Evolutionary conservation across 2,329 filamentous ascomycete species (phyloP), one percentile per base, ranked within the genome.

Genomic region (Cercospora citrullina): DNA sequence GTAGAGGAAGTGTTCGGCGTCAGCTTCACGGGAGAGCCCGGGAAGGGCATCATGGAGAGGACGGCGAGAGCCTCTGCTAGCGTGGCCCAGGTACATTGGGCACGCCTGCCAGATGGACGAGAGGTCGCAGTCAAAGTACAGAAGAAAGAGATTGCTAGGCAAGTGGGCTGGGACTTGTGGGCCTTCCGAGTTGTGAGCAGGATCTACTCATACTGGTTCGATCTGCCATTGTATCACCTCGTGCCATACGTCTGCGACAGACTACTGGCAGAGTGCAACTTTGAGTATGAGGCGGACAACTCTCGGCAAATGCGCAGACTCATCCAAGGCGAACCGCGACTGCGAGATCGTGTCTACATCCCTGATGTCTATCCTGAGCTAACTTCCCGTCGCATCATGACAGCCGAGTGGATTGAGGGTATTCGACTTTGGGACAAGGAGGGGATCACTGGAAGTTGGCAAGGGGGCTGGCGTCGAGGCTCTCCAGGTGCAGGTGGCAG

Each of bases 71-170:
- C 91, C 0, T 94, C 91, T 76, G 95, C 95, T 2, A 96, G 92
- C 78, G 94, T 99, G 8, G 95, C 95, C 1, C 95, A 98, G 81
- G 95, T 99, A 1, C 95, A 98, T 78, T 97, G 94, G 93, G 95
- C 95, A 7, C 85, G 90, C 68, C 80, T 98, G 66, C 81, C 88
- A 3, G 94, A 98, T 81, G 95, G 95, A 0, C 86, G 93, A 59
- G 94, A 97, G 82, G 91, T 98, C 23, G 95, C 95, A 1, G 87
- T 99, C 77, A 99, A 99, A 83, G 90, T 99, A 4, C 95, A 99
- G 83, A 99, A 98, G 83, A 87, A 90, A 61, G 94, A 97, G 84
- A 98, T 99, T 77, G 89, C 87, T 21, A 89, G 90, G 77, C 95
- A 98, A 81, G 91, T 97, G 42, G 89, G 89, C 4, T 97, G 93